Evolutionary conservation across 78 protist genomes (phyloP).

Genomic region (Dictyostelium citrinum): DNA sequence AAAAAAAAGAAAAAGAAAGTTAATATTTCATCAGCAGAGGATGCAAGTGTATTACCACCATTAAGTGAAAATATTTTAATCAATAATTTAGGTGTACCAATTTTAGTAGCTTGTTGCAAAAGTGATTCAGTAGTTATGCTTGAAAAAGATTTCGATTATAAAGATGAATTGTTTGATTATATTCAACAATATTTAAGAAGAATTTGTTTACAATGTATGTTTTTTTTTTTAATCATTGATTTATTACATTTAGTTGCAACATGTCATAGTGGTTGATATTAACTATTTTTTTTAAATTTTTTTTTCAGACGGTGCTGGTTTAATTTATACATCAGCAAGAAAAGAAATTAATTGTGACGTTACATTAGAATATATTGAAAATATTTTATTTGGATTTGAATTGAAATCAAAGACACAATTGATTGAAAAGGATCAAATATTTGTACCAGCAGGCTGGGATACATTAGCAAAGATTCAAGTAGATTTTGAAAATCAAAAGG

Average conservation of each 20-base stretch:
- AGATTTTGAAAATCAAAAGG: slow-evolving; percentile 77
- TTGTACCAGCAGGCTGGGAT: slow-evolving; percentile 82
- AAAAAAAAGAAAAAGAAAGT: slow-evolving; percentile 40
- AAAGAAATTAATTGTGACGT: slow-evolving; percentile 71
- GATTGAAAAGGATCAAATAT: slow-evolving; percentile 77
- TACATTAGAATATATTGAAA: slow-evolving; percentile 56
- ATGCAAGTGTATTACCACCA: slow-evolving; percentile 74
- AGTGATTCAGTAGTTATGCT: slow-evolving; percentile 73
- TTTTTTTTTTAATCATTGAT: too few relatives aligned
- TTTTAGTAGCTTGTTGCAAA: slow-evolving; percentile 73
- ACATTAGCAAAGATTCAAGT: slow-evolving; percentile 69
- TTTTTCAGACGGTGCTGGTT: slow-evolving; percentile 77
- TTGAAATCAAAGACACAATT: slow-evolving; percentile 63
- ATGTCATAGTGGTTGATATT: too few relatives aligned
- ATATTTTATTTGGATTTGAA: slow-evolving; percentile 77
- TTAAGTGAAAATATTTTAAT: slow-evolving; percentile 48
- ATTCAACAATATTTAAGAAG: slow-evolving; percentile 81
- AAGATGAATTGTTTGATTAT: slow-evolving; percentile 79
- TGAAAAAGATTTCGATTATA: slow-evolving; percentile 72
- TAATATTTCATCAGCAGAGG: slow-evolving; percentile 1
- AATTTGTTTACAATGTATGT: slow-evolving; percentile 73
- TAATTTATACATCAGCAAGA: slow-evolving; percentile 82
- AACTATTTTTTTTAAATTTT: neutral
- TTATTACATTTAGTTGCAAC: too few relatives aligned
- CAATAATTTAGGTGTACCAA: slow-evolving; percentile 72